These are phyloP conservation scores for Solanum piurae DNA, from an alignment of 257 asterid species.

Conservation along the genomic window DNA sequence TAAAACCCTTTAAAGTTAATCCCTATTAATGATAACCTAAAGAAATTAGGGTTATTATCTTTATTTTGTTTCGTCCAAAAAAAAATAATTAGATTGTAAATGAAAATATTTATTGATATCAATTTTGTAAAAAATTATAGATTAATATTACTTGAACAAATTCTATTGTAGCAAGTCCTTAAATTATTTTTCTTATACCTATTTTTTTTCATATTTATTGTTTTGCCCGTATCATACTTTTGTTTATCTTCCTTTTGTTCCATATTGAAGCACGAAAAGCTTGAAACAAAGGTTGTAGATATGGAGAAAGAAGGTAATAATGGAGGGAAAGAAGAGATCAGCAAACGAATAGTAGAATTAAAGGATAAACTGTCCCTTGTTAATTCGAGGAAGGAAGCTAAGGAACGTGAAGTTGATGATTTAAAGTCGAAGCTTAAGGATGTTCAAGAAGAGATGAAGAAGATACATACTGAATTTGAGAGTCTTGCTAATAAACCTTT, in stretches of 20 bases:
- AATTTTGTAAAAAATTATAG: neutral
- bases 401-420: slow-evolving; percentile 20
- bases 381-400: slow-evolving; percentile 14
- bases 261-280: slow-evolving; percentile 24
- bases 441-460: slow-evolving; percentile 10
- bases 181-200: neutral
- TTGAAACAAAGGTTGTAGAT: slow-evolving; percentile 5
- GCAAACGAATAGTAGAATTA: slow-evolving; percentile 26
- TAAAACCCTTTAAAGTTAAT: neutral
- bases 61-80: neutral
- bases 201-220: neutral
- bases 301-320: slow-evolving; percentile 14
- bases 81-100: neutral
- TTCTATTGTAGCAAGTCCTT: neutral
- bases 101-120: neutral
- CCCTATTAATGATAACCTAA: neutral
- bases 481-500: slow-evolving; percentile 5
- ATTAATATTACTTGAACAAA: neutral
- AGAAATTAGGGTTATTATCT: neutral
- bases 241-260: neutral
- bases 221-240: neutral
- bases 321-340: slow-evolving; percentile 29
- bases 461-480: slow-evolving; percentile 8
- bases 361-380: slow-evolving; percentile 26
- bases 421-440: slow-evolving; percentile 21